Evolutionary conservation across 2,329 filamentous ascomycete species (phyloP), one percentile per base, ranked within the genome.

Genomic region (Onygenales sp.): DNA sequence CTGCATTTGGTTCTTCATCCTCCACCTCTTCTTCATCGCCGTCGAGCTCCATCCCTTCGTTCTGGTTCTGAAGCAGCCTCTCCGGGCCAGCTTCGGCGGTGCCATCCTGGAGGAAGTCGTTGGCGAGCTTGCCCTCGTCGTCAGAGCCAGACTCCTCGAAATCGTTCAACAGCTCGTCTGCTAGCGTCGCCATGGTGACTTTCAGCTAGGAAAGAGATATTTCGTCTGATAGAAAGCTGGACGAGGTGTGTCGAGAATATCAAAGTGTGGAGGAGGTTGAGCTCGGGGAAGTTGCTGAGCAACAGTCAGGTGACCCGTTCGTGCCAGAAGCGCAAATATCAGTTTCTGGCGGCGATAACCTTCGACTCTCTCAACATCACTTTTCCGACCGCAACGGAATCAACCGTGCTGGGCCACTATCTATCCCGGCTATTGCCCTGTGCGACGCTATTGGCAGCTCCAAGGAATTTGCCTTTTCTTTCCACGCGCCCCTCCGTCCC

Each of bases 91-190:
- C 47, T 31, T 56, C 47, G 14, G 71, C 65, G 33, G 73, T 69
- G 50, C 73, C 70, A 42, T 76, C 69, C 55, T 71, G 61, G 37
- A 67, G 61, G 58, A 77, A 71, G 32, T 72, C 74, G 50, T 78
- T 74, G 54, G 80, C 75, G 46, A 78, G 76, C 34, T 81, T 76
- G 37, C 82, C 81, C 57, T 85, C 85, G 39, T 79, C 82, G 62
- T 93, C 88, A 51, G 88, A 88, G 50, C 84, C 89, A 5, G 84
- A 88, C 65, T 94, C 88, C 46, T 90, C 89, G 59, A 95, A 93
- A 67, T 95, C 89, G 65, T 93, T 88, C 62, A 97, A 78, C 9
- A 98, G 81, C 68, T 97, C 92, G 65, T 97, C 91, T 57, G 88
- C 92, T 58, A 94, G 80, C 44, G 89, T 94, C 68, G 92, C 89